Evolutionary conservation across 148 eudicot genomes (phyloP).

Genomic region (Euryodendron excelsum): DNA sequence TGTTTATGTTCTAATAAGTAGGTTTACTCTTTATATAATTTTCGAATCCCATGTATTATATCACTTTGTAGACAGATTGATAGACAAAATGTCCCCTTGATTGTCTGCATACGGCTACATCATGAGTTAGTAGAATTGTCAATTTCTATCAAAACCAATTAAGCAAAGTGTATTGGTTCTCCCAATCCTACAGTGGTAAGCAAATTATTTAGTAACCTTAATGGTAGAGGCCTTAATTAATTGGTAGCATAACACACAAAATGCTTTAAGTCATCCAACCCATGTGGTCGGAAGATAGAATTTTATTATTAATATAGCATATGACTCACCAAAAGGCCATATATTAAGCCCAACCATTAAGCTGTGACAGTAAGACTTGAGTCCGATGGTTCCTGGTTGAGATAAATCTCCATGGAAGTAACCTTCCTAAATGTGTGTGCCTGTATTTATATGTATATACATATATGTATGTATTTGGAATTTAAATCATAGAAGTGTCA

Average conservation of each 20-base stretch:
- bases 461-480: too few relatives aligned
- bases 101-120: constrained; percentile 47
- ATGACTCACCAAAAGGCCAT: not conserved
- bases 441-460: too few relatives aligned
- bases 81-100: constrained; percentile 67
- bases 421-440: too few relatives aligned
- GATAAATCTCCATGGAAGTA: too few relatives aligned
- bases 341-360: not conserved
- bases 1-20: constrained; percentile 32
- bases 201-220: not conserved
- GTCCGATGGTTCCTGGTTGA: too few relatives aligned
- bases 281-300: not conserved
- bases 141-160: not conserved
- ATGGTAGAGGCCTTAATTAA: not conserved
- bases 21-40: constrained; percentile 20
- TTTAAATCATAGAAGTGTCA: too few relatives aligned
- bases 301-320: too few relatives aligned
- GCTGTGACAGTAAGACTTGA: too few relatives aligned
- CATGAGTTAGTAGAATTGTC: constrained; percentile 33
- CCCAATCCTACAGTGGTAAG: constrained; percentile 5
- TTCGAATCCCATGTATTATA: not conserved
- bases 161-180: not conserved
- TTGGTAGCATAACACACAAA: not conserved
- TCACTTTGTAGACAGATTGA: constrained; percentile 24
- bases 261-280: not conserved